Base-by-base conservation (phyloP, 305 asterid species). In the Ajuga reptans region DNA sequence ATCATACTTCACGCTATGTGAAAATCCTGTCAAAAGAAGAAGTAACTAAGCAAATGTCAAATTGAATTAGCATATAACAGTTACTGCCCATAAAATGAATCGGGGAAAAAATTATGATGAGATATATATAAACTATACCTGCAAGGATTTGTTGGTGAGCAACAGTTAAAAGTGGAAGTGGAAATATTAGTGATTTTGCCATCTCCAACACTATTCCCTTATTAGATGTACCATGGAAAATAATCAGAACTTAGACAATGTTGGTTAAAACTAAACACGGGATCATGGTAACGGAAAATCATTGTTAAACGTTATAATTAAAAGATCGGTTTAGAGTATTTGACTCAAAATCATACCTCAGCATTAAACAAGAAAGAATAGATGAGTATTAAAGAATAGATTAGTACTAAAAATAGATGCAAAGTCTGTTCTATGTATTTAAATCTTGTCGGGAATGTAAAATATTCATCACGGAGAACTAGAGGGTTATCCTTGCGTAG, bases 71-170 rank as follows among this genome's bases (percentile, higher is more conserved):
- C 49, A 33, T 34, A 57, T 55, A 69, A 58, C 41, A 14, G 45
- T 9, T 43, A 31, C 18, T 56, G 24, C 46, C 41, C 6, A 51
- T 11, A 49, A 16, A 45, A 60, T 15, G 16, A 62, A 63, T 33
- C 67, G 31, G 45, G 15, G 54, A 12, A 11, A 41, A 51, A 3
- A 65, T 21, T 37, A 37, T 63, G 14, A 59, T 43, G 36, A 49
- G 68, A 61, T 56, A 47, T 64, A 62, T 64, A 37, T 59, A 64
- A 29, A 64, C 36, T 45, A 45, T 74, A 86, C 98, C 98, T 84
- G 98, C 91, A 73, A 90, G 85, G 60, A 92, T 88, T 82, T 87
- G 98, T 83, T 92, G 98, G 87, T 90, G 80, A 72, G 98, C 84
- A 78, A 89, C 86, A 1, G 96, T 74, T 61, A 86, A 66, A 79